These are phyloP conservation scores for Globisporangium barbulae DNA, from an alignment of 352 stramenopile species.

Conservation along the genomic window DNA sequence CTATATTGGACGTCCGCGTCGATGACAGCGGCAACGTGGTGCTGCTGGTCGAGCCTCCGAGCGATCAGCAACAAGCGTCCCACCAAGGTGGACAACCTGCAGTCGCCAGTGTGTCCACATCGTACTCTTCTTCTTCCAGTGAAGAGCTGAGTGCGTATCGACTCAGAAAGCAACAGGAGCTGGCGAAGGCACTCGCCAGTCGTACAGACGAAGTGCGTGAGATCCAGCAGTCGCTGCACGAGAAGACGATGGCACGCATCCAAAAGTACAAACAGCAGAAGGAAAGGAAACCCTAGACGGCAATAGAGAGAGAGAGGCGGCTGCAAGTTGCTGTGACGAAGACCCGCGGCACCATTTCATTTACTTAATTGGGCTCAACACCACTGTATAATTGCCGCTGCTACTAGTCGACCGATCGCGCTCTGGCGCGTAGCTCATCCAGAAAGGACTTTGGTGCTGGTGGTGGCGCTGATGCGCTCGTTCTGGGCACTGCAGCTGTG, in stretches of 20 bases:
- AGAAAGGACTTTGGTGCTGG: conserved; percentile 15
- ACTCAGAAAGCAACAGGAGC: conserved; percentile 35
- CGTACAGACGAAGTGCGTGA: conserved; percentile 42
- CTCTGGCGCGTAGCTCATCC: conserved; percentile 13
- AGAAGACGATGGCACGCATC: conserved; percentile 55
- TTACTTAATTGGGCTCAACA: background rate
- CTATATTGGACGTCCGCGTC: conserved; percentile 35
- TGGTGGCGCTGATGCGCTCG: background rate
- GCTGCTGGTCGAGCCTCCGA: conserved; percentile 20
- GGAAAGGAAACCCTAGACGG: background rate
- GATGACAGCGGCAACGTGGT: conserved; percentile 40
- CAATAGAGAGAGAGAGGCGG: background rate
- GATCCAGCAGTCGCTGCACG: conserved; percentile 49
- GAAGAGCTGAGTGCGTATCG: conserved; percentile 36
- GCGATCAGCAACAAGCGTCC: background rate
- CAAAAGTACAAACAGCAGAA: conserved; percentile 31
- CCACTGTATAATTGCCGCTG: background rate
- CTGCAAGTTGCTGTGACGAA: background rate
- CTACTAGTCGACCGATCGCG: conserved; percentile 3
- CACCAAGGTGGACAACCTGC: background rate
- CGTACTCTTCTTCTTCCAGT: background rate
- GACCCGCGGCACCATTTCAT: background rate
- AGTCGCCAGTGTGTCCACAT: background rate
- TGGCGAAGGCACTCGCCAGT: conserved; percentile 36
- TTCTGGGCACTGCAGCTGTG: background rate